phyloP scores from a whole-genome alignment of 1,139 yeast species.

The Scheffersomyces titani region DNA sequence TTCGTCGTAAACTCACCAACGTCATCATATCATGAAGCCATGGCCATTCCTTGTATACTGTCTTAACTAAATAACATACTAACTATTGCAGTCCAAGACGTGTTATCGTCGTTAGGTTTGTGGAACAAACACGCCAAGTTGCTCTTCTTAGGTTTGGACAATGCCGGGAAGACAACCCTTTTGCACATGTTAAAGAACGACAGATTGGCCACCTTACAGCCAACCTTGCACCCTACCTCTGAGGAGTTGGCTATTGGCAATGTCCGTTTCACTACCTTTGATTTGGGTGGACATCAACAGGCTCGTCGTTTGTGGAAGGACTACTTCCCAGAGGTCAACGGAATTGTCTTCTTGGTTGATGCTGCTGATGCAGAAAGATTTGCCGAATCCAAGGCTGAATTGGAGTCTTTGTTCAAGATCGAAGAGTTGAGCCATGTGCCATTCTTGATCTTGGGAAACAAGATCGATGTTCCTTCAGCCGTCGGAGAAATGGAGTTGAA shows the following conservation, averaged over 20 bases:
- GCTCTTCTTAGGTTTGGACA: conserved; percentile 92
- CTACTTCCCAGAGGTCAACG: conserved; percentile 98
- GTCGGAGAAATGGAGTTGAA: conserved; percentile 94
- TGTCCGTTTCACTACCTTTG: conserved; percentile 96
- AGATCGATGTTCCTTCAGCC: conserved; percentile 91
- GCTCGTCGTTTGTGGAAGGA: conserved; percentile 99
- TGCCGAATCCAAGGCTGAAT: conserved; percentile 91
- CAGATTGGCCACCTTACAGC: conserved; percentile 95
- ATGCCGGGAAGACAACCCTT: conserved; percentile 97
- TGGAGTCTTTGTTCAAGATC: conserved; percentile 88
- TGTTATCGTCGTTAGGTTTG: conserved; percentile 88
- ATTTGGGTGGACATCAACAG: conserved; percentile 97
- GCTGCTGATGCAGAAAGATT: conserved; percentile 97
- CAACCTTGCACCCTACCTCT: conserved; percentile 97
- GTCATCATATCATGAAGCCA: not conserved
- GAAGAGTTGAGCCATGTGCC: conserved; percentile 91
- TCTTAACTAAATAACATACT: not conserved
- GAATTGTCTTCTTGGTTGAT: conserved; percentile 94
- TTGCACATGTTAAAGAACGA: conserved; percentile 97
- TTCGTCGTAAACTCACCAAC: not conserved
- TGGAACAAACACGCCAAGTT: conserved; percentile 98
- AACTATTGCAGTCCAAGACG: conserved; percentile 68
- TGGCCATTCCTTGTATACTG: not conserved
- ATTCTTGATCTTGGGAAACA: conserved; percentile 91
- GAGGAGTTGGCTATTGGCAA: conserved; percentile 97